Base-by-base conservation (phyloP, 2,329 filamentous ascomycete species). In the Penicillium sp. region DNA sequence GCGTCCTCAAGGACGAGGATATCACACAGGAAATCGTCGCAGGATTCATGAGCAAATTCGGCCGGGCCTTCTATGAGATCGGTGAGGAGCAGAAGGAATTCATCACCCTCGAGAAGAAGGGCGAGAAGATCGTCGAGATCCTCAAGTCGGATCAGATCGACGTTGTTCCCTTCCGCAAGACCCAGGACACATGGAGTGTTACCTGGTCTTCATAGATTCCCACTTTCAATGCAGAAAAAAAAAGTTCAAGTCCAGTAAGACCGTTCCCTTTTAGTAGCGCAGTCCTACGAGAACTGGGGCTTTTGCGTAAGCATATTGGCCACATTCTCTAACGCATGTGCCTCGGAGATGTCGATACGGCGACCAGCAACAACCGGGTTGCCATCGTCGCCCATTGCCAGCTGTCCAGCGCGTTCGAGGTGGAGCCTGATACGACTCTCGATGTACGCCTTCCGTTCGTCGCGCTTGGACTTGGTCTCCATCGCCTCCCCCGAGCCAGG, bases 401-500 rank as follows among this genome's bases (percentile, higher is more conserved):
- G 53, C 50, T 73, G 71, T 7, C 74, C 74, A 38, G 70, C 65
- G 22, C 74, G 68, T 74, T 95, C 89, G 36, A 96, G 75, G 67
- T 95, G 89, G 53, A 88, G 80, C 60, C 84, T 79, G 45, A 89
- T 89, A 64, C 91, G 86, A 48, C 81, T 81, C 72, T 96, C 92
- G 44, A 97, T 85, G 68, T 97, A 97, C 59, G 88, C 82, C 50
- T 87, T 79, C 54, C 92, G 79, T 68, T 94, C 85, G 47, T 85
- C 81, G 35, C 85, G 81, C 75, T 84, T 89, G 41, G 80, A 80
- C 56, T 78, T 70, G 43, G 62, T 63, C 51, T 74, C 69, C 27
- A 68, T 66, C 3, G 70, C 70, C 25, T 69, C 67, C 3, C 71
- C 64, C 1, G 68, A 62, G 20, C 57, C 60, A 2, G 69, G 65